These are phyloP conservation scores for Ceratobasidium sp. DNA, from an alignment of 1,284 basidiomycete genomes.

Conservation along the genomic window DNA sequence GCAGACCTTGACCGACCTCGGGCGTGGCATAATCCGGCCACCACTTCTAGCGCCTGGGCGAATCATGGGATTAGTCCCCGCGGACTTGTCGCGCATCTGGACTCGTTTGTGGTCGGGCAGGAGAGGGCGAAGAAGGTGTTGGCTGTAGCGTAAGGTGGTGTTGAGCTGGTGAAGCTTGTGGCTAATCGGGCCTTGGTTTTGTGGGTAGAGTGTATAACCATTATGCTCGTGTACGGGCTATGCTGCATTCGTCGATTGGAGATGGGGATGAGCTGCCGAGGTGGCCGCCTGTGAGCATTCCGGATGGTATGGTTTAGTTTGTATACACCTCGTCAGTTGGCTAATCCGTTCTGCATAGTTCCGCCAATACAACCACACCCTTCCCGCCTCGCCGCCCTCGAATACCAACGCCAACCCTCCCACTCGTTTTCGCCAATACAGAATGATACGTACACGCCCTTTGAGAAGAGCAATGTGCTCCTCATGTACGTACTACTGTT, in stretches of 20 bases:
- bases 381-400: constrained; percentile 55
- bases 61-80: constrained; percentile 20
- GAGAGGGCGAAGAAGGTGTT: constrained; percentile 92
- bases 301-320: constrained; percentile 56
- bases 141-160: constrained; percentile 83
- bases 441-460: constrained; percentile 63
- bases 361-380: constrained; percentile 71
- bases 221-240: constrained; percentile 83
- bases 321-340: constrained; percentile 42
- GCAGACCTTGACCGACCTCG: constrained; percentile 17
- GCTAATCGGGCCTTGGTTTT: too few relatives aligned
- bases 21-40: constrained; percentile 37
- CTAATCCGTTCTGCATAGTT: constrained; percentile 52
- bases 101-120: constrained; percentile 93
- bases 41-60: constrained; percentile 1
- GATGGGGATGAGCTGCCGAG: constrained; percentile 57
- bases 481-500: constrained; percentile 72
- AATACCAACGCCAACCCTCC: constrained; percentile 60
- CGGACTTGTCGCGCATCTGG: constrained; percentile 84
- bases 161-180: too few relatives aligned
- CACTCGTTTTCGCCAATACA: constrained; percentile 39
- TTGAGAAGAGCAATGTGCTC: constrained; percentile 95
- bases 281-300: constrained; percentile 47
- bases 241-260: constrained; percentile 64
- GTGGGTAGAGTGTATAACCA: constrained; percentile 86